phyloP scores from a whole-genome alignment of 176 grass and related monocot species.

The Aegilops sharonensis region DNA sequence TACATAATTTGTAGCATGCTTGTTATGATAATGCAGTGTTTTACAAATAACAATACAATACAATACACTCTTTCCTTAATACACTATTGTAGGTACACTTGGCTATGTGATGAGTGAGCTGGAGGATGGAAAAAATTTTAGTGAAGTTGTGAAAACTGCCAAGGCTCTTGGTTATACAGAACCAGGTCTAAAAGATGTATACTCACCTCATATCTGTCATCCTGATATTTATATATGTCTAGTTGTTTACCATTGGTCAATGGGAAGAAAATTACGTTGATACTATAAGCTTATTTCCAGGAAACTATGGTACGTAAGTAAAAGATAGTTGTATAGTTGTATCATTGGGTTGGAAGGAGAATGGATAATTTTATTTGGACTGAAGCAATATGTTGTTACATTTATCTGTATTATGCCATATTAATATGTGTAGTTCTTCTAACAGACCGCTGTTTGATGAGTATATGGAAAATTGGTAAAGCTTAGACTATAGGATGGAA shows the following conservation, averaged over 20 bases:
- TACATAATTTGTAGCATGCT: conserved; percentile 32
- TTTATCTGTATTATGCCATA: neutral
- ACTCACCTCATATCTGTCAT: neutral
- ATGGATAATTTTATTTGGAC: neutral
- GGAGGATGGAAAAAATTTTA: conserved; percentile 76
- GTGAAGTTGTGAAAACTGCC: conserved; percentile 79
- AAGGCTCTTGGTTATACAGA: conserved; percentile 92
- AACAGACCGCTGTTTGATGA: neutral
- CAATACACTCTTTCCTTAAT: neutral
- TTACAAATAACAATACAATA: neutral
- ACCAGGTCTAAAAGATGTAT: conserved; percentile 57
- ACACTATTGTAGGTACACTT: conserved; percentile 66
- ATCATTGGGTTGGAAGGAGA: neutral
- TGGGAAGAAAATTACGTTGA: neutral
- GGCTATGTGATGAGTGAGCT: conserved; percentile 97
- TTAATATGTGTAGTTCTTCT: neutral
- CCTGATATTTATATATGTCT: neutral
- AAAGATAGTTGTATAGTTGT: neutral
- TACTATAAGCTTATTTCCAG: neutral
- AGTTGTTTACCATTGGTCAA: neutral
- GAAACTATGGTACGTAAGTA: neutral
- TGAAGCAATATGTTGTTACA: neutral
- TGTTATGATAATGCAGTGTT: neutral
- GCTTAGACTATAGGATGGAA: neutral
- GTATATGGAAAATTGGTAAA: neutral